These are phyloP conservation scores for Wickerhamiella parazyma DNA, from an alignment of 805 yeast species.

Conservation along the genomic window DNA sequence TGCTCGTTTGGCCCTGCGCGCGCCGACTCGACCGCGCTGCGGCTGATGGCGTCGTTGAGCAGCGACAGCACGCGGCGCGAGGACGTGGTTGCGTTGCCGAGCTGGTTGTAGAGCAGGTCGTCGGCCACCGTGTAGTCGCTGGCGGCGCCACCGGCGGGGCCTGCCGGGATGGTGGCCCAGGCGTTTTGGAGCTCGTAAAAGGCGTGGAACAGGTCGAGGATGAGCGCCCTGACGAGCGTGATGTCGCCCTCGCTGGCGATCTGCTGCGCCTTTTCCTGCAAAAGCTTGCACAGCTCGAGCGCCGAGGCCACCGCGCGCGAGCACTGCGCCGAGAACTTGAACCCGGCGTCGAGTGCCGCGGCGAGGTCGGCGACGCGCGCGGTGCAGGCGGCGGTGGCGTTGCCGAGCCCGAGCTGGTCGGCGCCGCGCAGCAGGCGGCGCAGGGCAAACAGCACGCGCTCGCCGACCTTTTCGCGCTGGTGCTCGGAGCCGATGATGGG, in stretches of 20 bases:
- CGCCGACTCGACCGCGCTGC: conserved; percentile 18
- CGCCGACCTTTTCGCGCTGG: neutral
- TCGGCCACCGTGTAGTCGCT: conserved; percentile 37
- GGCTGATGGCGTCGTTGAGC: conserved; percentile 16
- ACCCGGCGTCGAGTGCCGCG: conserved; percentile 2
- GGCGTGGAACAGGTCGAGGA: conserved; percentile 46
- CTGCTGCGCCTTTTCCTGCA: neutral
- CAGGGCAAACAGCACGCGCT: conserved; percentile 7
- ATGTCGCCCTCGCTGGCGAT: conserved; percentile 21
- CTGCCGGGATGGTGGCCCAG: conserved; percentile 27
- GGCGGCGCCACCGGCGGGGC: neutral
- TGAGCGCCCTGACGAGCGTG: conserved; percentile 49
- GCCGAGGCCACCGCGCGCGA: neutral
- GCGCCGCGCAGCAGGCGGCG: neutral
- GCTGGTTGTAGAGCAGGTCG: conserved; percentile 49
- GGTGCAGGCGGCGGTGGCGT: neutral
- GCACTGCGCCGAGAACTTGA: conserved; percentile 5
- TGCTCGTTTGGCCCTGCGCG: conserved; percentile 17
- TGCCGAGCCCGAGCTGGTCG: neutral
- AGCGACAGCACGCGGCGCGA: conserved; percentile 17
- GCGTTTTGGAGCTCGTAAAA: conserved; percentile 58
- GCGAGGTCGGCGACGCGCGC: conserved; percentile 2
- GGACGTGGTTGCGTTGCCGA: conserved; percentile 46
- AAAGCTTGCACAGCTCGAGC: neutral
- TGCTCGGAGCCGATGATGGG: neutral